Evolutionary conservation across 2,329 filamentous ascomycete species (phyloP).

Genomic region (Reticulascus tulasneorum): DNA sequence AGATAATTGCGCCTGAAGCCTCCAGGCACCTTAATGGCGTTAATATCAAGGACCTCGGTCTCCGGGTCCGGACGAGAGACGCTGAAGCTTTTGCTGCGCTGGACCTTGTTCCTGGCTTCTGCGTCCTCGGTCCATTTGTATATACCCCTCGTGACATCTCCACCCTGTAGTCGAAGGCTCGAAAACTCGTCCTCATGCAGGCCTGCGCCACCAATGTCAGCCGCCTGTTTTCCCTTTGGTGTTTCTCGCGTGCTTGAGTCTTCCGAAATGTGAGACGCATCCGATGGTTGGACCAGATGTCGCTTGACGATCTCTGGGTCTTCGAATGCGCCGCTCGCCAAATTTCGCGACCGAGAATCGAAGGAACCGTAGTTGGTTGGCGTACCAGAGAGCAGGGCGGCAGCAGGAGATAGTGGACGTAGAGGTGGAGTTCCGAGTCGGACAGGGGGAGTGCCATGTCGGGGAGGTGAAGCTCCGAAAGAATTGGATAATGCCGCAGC

Average conservation of each 20-base stretch:
- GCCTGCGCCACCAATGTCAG: slow-evolving; percentile 31
- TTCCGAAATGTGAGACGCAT: slow-evolving; percentile 43
- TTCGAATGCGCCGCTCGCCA: slow-evolving; percentile 64
- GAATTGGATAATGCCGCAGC: slow-evolving; percentile 81
- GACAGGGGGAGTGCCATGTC: slow-evolving; percentile 62
- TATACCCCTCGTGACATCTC: slow-evolving; percentile 90
- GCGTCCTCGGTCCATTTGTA: slow-evolving; percentile 96
- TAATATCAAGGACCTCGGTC: slow-evolving; percentile 77
- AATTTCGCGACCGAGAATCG: slow-evolving; percentile 58
- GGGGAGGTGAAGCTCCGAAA: slow-evolving; percentile 64
- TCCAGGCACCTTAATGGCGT: slow-evolving; percentile 86
- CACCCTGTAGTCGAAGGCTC: slow-evolving; percentile 86
- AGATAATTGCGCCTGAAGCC: slow-evolving; percentile 91
- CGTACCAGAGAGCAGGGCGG: slow-evolving; percentile 42
- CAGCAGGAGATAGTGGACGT: slow-evolving; percentile 35
- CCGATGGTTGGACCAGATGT: slow-evolving; percentile 73
- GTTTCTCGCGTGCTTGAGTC: slow-evolving; percentile 40
- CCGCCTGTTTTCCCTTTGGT: slow-evolving; percentile 52
- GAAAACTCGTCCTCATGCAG: slow-evolving; percentile 79
- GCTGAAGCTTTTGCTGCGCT: slow-evolving; percentile 86
- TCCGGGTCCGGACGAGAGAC: slow-evolving; percentile 73
- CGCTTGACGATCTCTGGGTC: slow-evolving; percentile 88
- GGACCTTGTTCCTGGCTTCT: slow-evolving; percentile 62
- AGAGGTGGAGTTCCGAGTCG: slow-evolving; percentile 54
- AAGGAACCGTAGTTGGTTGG: slow-evolving; percentile 83